Evolutionary conservation across 1,139 yeast species (phyloP).

Genomic region (Hemisphaericaspora xylanilytica): DNA sequence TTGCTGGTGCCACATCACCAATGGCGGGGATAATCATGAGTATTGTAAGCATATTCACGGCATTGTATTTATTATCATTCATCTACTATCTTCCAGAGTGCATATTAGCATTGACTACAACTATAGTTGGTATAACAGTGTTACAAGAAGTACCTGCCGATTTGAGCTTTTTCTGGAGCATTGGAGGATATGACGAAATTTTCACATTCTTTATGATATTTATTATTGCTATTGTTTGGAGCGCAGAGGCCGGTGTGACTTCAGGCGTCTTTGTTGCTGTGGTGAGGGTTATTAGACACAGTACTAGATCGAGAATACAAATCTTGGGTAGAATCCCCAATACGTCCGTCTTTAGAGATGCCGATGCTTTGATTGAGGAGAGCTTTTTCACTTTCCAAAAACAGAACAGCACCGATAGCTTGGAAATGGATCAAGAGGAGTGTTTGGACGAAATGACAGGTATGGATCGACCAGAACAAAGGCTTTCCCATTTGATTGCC

Average conservation of each 20-base stretch:
- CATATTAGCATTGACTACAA: constrained; percentile 33
- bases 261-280: constrained; percentile 30
- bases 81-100: constrained; percentile 32
- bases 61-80: constrained; percentile 24
- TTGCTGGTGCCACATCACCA: constrained; percentile 36
- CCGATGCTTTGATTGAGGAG: constrained; percentile 36
- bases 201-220: constrained; percentile 24
- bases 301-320: constrained; percentile 32
- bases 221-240: constrained; percentile 28
- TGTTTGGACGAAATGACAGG: neutral
- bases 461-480: constrained; percentile 6
- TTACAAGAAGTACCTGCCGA: constrained; percentile 34
- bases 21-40: constrained; percentile 32
- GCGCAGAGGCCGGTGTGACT: constrained; percentile 33
- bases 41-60: constrained; percentile 21
- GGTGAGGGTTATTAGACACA: constrained; percentile 26
- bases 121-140: constrained; percentile 36
- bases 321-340: constrained; percentile 34
- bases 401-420: constrained; percentile 1
- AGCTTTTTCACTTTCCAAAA: constrained; percentile 20
- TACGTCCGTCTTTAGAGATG: constrained; percentile 32
- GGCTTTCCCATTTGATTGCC: constrained; percentile 21
- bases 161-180: constrained; percentile 27
- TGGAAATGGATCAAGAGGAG: constrained; percentile 6
- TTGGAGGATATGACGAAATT: constrained; percentile 34